phyloP scores from a whole-genome alignment of 495 filamentous ascomycete genomes.

The Penicillium pulvis region DNA sequence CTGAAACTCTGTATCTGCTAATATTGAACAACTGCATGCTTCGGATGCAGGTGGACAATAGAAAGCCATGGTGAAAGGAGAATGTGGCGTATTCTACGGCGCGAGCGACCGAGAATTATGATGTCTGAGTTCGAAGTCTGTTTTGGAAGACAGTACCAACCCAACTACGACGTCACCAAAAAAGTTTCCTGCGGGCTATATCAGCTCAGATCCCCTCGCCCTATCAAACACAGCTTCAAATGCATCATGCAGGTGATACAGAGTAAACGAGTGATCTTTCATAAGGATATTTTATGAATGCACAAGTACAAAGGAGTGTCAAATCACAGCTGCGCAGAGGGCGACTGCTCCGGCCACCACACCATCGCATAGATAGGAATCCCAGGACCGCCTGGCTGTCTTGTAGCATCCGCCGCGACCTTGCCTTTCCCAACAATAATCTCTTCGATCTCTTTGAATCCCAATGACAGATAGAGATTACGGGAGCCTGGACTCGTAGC shows the following conservation, averaged over 20 bases:
- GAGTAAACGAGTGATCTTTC: neutral
- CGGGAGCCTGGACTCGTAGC: slow-evolving; percentile 27
- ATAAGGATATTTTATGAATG: neutral
- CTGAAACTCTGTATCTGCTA: neutral
- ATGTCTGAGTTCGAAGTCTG: no score
- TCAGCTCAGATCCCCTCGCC: no score
- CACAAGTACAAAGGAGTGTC: neutral
- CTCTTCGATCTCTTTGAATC: slow-evolving; percentile 30
- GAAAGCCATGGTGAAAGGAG: neutral
- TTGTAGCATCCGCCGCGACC: slow-evolving; percentile 24
- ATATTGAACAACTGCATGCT: neutral
- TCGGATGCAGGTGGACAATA: no score
- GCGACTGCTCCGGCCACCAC: slow-evolving; percentile 32
- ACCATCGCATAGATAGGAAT: slow-evolving; percentile 36
- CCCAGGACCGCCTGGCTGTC: slow-evolving; percentile 25
- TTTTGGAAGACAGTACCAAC: no score
- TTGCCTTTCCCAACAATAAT: slow-evolving; percentile 30
- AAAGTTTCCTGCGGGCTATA: no score
- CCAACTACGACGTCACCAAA: no score
- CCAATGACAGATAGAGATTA: slow-evolving; percentile 28
- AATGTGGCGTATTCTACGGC: neutral
- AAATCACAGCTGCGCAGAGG: neutral
- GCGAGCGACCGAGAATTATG: no score
- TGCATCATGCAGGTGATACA: neutral
- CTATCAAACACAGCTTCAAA: neutral